Evolutionary conservation across 257 asterid species (phyloP).

Genomic region (Verbena officinalis): DNA sequence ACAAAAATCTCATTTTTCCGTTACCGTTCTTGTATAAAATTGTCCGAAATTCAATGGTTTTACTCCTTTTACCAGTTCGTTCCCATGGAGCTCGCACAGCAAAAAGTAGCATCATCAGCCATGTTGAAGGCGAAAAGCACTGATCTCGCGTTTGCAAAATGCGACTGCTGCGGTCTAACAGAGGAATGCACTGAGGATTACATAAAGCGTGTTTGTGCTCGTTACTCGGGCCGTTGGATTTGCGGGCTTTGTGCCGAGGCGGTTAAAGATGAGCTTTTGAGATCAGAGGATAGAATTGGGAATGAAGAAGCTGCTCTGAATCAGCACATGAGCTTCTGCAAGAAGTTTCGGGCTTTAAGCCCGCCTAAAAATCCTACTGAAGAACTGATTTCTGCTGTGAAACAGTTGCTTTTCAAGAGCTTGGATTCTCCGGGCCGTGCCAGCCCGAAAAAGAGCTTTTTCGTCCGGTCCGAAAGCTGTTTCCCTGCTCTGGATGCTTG

Average conservation of each 20-base stretch:
- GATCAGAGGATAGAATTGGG: constrained; percentile 52
- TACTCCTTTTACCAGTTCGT: not conserved
- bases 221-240: constrained; percentile 78
- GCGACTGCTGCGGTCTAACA: constrained; percentile 83
- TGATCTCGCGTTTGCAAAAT: constrained; percentile 53
- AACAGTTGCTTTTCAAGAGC: constrained; percentile 68
- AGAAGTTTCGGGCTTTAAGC: constrained; percentile 50
- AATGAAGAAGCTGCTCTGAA: constrained; percentile 74
- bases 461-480: constrained; percentile 52
- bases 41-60: not conserved
- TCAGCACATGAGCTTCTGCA: constrained; percentile 75
- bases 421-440: constrained; percentile 65
- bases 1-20: not conserved
- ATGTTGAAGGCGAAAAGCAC: constrained; percentile 37
- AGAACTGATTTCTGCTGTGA: constrained; percentile 67
- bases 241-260: constrained; percentile 94
- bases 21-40: too few relatives aligned
- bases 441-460: constrained; percentile 44
- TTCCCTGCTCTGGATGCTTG: constrained; percentile 44
- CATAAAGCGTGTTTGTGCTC: constrained; percentile 50
- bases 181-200: constrained; percentile 89
- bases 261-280: constrained; percentile 69
- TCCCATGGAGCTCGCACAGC: constrained; percentile 35
- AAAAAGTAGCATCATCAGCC: constrained; percentile 12
- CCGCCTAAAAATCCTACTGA: constrained; percentile 65